These are phyloP conservation scores for Poronia punctata DNA, from an alignment of 495 filamentous ascomycete genomes.

Conservation along the genomic window DNA sequence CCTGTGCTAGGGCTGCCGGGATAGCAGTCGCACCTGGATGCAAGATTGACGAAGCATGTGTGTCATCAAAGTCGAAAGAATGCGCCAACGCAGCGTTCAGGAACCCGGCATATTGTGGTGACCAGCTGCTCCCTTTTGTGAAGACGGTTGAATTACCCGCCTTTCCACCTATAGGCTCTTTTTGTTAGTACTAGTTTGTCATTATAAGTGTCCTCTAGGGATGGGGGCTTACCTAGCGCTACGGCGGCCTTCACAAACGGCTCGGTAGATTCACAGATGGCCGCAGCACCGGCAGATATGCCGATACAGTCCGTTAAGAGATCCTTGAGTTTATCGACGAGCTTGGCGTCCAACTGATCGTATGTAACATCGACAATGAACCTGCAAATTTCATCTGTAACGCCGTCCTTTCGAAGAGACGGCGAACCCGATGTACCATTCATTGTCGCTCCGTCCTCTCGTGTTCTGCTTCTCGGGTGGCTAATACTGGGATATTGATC, in stretches of 20 bases:
- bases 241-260: slow-evolving; percentile 6
- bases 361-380: slow-evolving; percentile 6
- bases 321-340: slow-evolving; percentile 8
- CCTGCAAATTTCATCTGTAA: neutral
- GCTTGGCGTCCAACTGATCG: neutral
- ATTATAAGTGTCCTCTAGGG: too few species aligned
- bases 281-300: slow-evolving; percentile 2
- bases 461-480: too few species aligned
- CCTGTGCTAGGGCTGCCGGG: slow-evolving; percentile 7
- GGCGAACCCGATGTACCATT: too few species aligned
- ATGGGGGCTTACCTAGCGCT: too few species aligned
- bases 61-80: slow-evolving; percentile 15
- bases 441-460: too few species aligned
- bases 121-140: slow-evolving; percentile 7
- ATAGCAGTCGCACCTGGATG: slow-evolving; percentile 12
- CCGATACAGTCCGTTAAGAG: slow-evolving; percentile 9
- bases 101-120: slow-evolving; percentile 10
- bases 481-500: too few species aligned
- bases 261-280: slow-evolving; percentile 7
- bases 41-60: slow-evolving; percentile 8
- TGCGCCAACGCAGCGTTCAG: slow-evolving; percentile 10
- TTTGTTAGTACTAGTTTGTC: too few species aligned
- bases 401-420: neutral
- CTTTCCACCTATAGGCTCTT: too few species aligned
- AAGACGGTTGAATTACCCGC: slow-evolving; percentile 8